Base-by-base conservation (phyloP, 176 grass and related monocot genomes). In the Carex cristatella region DNA sequence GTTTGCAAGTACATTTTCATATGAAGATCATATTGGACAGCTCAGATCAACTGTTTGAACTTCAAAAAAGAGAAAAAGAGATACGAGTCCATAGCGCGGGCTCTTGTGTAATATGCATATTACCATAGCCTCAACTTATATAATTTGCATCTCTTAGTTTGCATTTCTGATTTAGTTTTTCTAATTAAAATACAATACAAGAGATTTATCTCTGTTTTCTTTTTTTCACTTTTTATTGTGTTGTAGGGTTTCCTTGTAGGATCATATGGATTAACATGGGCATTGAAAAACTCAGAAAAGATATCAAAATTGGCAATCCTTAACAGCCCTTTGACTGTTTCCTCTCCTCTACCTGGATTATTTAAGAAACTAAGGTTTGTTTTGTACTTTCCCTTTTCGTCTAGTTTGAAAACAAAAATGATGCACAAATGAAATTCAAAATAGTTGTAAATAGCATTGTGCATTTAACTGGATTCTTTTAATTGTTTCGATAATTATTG, bases 261-360 rank as follows among this genome's bases (percentile, higher is more conserved):
- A 83, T 98, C 95, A 31, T 98, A 98, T 92, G 95, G 95, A 83
- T 86, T 98, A 61, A 94, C 95, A 84, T 98, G 92, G 95, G 92
- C 92, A 84, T 61, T 98, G 51, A 98, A 93, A 73, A 94, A 93
- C 88, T 86, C 95, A 56, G 91, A 67, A 65, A 93, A 90, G 87
- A 62, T 98, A 81, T 90, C 86, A 59, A 94, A 98, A 73, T 63
- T 98, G 83, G 91, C 87, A 55, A 90, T 94, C 72, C 93, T 98
- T 86, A 98, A 98, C 80, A 98, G 91, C 86, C 95, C 95, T 80
- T 86, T 94, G 33, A 91, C 86, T 51, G 80, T 87, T 90, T 94
- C 91, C 86, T 98, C 92, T 89, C 91, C 92, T 49, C 62, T 98
- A 14, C 95, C 95, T 71, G 91, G 92, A 87, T 80, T 98, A 71